Base-by-base conservation (phyloP, 1,139 yeast species). In the Taphrina sp. region DNA sequence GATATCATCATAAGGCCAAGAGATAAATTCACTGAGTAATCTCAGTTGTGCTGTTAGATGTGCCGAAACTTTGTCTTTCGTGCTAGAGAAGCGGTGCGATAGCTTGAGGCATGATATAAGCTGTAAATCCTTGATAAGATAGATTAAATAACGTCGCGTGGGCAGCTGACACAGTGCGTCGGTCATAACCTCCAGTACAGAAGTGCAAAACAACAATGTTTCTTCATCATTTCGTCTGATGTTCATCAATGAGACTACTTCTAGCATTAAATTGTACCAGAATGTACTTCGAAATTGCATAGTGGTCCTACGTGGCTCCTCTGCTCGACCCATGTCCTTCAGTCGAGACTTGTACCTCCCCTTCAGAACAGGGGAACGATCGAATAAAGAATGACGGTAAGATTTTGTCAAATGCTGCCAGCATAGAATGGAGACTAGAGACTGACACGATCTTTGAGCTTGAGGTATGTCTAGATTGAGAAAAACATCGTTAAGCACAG, bases 1-100 rank as follows among this genome's bases (percentile, higher is more conserved):
- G 53, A 73, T 69, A 53, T 76, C 79, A 61, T 76, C 70, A 14
- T 76, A 64, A 3, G 54, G 54, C 4, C 38, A 7, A n/a, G 12
- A 20, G 3, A 49, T 5, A 8, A 20, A 33, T n/a, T 49, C 31
- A 8, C 22, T 19, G 24, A 49, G 26, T n/a, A 29, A 16, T 8
- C 26, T 28, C 8, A 38, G 16, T 14, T 23, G 17, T 8, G 41
- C 34, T 19, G 12, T 43, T 3, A 43, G n/a, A 2, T 10, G 28
- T 3, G 33, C 33, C 22, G 7, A 22, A 3, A 12, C 10, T 3
- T 38, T 5, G 5, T 22, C n/a, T 22, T 14, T 33, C n/a, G 14
- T 20, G 17, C 10, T 41, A 17, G 24, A 23, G 26, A 28, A 49
- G 23, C 29, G 17, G 17, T 5, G 28, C 3, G 41, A 42, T n/a